phyloP scores from a whole-genome alignment of 2,329 filamentous ascomycete species.

The Fonsecaea pedrosoi region DNA sequence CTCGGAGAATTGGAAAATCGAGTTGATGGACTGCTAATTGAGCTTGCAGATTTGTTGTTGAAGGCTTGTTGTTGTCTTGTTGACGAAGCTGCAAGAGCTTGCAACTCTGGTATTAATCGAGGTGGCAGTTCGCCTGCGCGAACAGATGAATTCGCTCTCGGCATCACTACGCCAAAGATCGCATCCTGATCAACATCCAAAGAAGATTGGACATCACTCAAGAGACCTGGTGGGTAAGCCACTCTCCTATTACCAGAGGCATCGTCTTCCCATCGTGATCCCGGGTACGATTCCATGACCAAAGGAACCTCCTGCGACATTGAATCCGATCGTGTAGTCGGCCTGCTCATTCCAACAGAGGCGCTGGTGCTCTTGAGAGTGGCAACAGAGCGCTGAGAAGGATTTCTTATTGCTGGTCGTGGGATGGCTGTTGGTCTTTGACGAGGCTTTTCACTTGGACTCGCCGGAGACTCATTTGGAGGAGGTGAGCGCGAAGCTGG shows the following conservation, averaged over 20 bases:
- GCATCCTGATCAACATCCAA: slow-evolving; percentile 32
- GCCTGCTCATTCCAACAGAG: slow-evolving; percentile 1
- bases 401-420: slow-evolving; percentile 14
- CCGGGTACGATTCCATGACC: slow-evolving; percentile 26
- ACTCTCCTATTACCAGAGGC: slow-evolving; percentile 10
- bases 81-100: slow-evolving; percentile 37
- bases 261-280: slow-evolving; percentile 5
- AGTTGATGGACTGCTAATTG: slow-evolving; percentile 40
- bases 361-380: slow-evolving; percentile 6
- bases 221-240: slow-evolving; percentile 3
- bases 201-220: slow-evolving; percentile 24
- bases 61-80: slow-evolving; percentile 21
- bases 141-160: slow-evolving; percentile 15
- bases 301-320: slow-evolving; percentile 32
- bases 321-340: slow-evolving; percentile 11
- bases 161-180: slow-evolving; percentile 36
- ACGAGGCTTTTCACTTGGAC: slow-evolving; percentile 15
- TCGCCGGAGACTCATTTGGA: slow-evolving; percentile 15
- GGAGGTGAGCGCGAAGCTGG: slow-evolving; percentile 18
- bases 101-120: slow-evolving; percentile 39
- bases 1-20: slow-evolving; percentile 37
- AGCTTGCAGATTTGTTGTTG: slow-evolving; percentile 35
- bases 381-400: slow-evolving; percentile 13
- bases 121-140: slow-evolving; percentile 34
- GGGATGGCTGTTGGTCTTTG: slow-evolving; percentile 26